Percentiles rank a stretch among this genome's conserved stretches.
Evolutionary conservation across 768 basidiomycete species (phyloP).

Genomic region (Scleroderma citrinum): DNA sequence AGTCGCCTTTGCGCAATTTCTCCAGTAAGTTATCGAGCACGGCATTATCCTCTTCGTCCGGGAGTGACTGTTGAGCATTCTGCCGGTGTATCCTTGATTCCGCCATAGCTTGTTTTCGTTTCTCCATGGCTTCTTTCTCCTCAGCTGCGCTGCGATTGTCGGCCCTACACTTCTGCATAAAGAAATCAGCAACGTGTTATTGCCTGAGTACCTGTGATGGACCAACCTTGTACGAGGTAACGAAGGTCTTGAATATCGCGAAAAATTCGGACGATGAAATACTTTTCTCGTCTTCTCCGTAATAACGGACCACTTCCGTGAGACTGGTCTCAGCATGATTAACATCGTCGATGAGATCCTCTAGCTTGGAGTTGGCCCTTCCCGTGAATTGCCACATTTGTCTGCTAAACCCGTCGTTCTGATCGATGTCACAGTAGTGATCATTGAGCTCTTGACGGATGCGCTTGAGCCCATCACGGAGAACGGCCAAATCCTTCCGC

Average conservation of each 20-base stretch:
- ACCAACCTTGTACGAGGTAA: conserved; percentile 83
- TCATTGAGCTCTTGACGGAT: conserved; percentile 78
- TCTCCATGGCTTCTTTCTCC: conserved; percentile 61
- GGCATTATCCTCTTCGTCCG: conserved; percentile 50
- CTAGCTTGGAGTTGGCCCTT: conserved; percentile 66
- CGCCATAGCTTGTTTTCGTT: conserved; percentile 62
- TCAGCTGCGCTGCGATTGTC: conserved; percentile 75
- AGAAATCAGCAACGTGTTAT: conserved; percentile 2
- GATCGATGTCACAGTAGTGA: conserved; percentile 68
- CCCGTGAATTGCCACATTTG: conserved; percentile 91
- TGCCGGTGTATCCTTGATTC: conserved; percentile 53
- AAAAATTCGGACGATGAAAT: conserved; percentile 91
- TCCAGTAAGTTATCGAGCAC: conserved; percentile 69
- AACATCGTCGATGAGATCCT: conserved; percentile 83
- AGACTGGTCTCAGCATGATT: conserved; percentile 81
- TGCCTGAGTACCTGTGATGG: not conserved
- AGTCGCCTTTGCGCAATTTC: conserved; percentile 66
- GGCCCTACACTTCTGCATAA: conserved; percentile 72
- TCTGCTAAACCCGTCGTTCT: conserved; percentile 72
- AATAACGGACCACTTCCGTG: conserved; percentile 81
- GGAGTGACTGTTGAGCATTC: conserved; percentile 38
- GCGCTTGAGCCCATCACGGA: conserved; percentile 69
- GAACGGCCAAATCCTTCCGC: conserved; percentile 64
- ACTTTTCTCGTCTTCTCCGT: conserved; percentile 87
- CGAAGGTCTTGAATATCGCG: conserved; percentile 94